Base-by-base conservation (phyloP, 1,284 basidiomycete genomes). In the Stereum hirsutum region DNA sequence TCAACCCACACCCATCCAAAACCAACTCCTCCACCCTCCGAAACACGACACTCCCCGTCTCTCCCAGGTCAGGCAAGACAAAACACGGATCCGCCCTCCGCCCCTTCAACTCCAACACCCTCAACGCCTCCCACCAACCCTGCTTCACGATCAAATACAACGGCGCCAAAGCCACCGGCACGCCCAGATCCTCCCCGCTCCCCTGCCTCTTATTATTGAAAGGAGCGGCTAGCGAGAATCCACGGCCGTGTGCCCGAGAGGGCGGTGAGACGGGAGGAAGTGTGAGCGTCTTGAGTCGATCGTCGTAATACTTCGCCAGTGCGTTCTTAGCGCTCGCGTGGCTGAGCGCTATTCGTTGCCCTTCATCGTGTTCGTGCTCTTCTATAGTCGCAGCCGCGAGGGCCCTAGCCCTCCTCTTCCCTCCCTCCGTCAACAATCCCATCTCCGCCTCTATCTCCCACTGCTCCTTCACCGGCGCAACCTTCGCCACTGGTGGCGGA, bases 401-500 rank as follows among this genome's bases (percentile, higher is more conserved):
- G 1, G 77, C 78, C 46, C 81, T 65, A 12, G 80, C 78, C 33
- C 80, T 72, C 38, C 83, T 63, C 44, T 70, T 72, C 10, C 78
- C 81, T 14, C 81, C 83, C 47, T 85, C 83, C 4, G 82, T 85
- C 32, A 81, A 56, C 34, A 87, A 54, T 1, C 82, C 82, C 49
- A 75, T 76, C 51, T 87, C 82, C 1, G 79, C 81, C 49, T 87
- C 84, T 23, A 85, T 71, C 52, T 88, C 84, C 84, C 84, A 88
- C 24, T 68, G 56, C 53, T 87, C 84, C 54, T 82, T 86, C 21
- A 69, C 57, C 32, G 54, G 32, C 26, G 41, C 46, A 3, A 50
- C 43, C 41, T 46, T 54, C 21, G 37, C 34, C 27, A n/a, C 27
- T 15, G 37, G n/a, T 31, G 37, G 21, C 8, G 45, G 46, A 32